Percentiles rank a stretch among this genome's conserved stretches.
phyloP scores from a whole-genome alignment of 768 basidiomycete species.

The Leucogyrophana mollusca region DNA sequence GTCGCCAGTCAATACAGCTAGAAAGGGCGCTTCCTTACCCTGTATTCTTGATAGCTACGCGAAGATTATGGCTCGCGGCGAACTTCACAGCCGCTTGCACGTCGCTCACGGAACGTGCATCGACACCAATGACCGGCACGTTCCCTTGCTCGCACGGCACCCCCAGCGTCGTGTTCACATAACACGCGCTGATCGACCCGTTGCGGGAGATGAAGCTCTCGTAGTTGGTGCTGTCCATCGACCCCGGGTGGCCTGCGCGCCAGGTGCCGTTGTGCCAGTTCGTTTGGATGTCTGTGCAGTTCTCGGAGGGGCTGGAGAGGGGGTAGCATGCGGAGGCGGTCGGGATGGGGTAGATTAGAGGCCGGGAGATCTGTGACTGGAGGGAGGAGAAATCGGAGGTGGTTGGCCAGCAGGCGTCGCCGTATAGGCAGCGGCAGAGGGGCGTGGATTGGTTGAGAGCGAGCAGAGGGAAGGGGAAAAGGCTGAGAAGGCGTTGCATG shows the following conservation, averaged over 20 bases:
- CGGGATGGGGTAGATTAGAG: conserved; percentile 38
- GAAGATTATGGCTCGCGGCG: conserved; percentile 12
- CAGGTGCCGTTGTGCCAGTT: conserved; percentile 34
- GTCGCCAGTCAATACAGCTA: not conserved
- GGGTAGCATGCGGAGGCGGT: conserved; percentile 42
- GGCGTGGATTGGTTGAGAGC: no score
- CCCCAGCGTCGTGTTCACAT: conserved; percentile 29
- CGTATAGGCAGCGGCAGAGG: conserved; percentile 40
- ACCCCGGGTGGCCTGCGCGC: conserved; percentile 40
- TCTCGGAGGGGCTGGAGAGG: conserved; percentile 24
- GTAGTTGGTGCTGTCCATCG: conserved; percentile 34
- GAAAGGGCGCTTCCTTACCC: conserved; percentile 10
- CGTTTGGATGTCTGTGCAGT: conserved; percentile 29
- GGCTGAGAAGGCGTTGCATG: no score
- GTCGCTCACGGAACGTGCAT: conserved; percentile 16
- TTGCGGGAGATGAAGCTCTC: conserved; percentile 38
- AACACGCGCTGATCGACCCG: conserved; percentile 42
- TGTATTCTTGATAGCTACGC: conserved; percentile 22
- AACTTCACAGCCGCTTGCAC: conserved; percentile 21
- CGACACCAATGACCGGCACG: conserved; percentile 20
- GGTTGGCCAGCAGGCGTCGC: conserved; percentile 41
- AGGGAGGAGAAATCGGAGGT: conserved; percentile 27
- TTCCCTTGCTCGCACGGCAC: conserved; percentile 19
- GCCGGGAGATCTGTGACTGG: conserved; percentile 36
- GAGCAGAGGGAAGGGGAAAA: no score